These are phyloP conservation scores for Ilyonectria mors-panacis DNA, from an alignment of 2,329 filamentous ascomycete genomes.

Conservation along the genomic window DNA sequence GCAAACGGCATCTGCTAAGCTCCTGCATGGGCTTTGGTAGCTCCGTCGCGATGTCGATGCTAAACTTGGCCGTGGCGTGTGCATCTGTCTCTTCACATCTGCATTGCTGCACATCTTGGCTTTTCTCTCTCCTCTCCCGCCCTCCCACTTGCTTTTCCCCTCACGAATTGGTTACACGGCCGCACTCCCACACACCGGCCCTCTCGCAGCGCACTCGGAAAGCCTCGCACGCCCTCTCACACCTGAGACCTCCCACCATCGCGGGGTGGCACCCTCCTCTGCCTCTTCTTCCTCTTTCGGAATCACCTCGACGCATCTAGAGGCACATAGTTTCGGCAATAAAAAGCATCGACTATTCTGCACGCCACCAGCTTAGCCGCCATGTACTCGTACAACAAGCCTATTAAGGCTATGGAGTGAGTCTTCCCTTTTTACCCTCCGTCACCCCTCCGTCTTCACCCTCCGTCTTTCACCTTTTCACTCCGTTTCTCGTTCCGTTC, in stretches of 20 bases:
- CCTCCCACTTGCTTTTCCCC: not conserved
- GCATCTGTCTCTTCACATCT: conserved; percentile 17
- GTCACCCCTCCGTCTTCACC: conserved; percentile 21
- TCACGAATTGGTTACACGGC: conserved; percentile 18
- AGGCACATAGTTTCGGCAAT: conserved; percentile 35
- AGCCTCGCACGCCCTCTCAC: conserved; percentile 32
- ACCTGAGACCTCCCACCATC: conserved; percentile 37
- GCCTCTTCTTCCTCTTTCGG: conserved; percentile 42
- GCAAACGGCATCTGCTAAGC: conserved; percentile 21
- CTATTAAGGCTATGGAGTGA: conserved; percentile 58
- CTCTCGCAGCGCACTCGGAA: not conserved
- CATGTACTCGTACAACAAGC: conserved; percentile 57
- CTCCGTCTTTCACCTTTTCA: conserved; percentile 16
- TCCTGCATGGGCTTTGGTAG: conserved; percentile 22
- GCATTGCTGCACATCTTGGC: not conserved
- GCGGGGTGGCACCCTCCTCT: conserved; percentile 41
- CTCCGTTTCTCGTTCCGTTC: conserved; percentile 7
- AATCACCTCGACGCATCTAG: conserved; percentile 33
- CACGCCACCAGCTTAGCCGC: conserved; percentile 31
- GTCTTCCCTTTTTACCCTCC: conserved; percentile 35
- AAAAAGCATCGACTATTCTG: conserved; percentile 36
- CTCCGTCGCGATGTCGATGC: conserved; percentile 13
- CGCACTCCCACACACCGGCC: conserved; percentile 14
- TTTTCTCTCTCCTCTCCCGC: conserved; percentile 11
- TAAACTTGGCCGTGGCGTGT: conserved; percentile 16